These are phyloP conservation scores for Gelatoporia subvermispora DNA, from an alignment of 768 basidiomycete species.

Conservation along the genomic window DNA sequence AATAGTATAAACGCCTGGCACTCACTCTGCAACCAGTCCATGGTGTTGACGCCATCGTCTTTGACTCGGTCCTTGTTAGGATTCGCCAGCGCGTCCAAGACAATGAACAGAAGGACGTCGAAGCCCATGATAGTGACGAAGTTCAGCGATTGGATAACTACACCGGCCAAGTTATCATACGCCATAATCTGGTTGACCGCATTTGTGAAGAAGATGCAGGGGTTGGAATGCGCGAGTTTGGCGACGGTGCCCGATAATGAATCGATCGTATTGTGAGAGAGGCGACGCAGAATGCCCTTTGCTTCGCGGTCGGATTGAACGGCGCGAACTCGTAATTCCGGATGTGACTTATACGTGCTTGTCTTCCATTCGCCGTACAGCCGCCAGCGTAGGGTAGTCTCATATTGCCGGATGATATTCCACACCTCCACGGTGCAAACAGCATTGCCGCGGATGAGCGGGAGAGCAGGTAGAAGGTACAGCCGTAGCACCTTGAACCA, in stretches of 20 bases:
- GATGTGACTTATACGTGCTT: slow-evolving; percentile 63
- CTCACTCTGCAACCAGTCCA: slow-evolving; percentile 91
- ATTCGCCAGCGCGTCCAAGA: slow-evolving; percentile 84
- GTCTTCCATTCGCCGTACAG: slow-evolving; percentile 96
- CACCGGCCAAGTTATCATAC: slow-evolving; percentile 88
- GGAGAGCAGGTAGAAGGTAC: slow-evolving; percentile 82
- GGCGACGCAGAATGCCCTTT: slow-evolving; percentile 82
- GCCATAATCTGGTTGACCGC: slow-evolving; percentile 93
- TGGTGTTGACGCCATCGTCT: slow-evolving; percentile 85
- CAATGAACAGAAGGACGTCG: slow-evolving; percentile 84
- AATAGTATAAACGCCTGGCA: slow-evolving; percentile 13
- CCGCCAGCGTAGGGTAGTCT: slow-evolving; percentile 77
- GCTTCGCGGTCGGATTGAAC: slow-evolving; percentile 85
- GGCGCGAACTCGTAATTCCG: slow-evolving; percentile 73
- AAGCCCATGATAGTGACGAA: slow-evolving; percentile 92
- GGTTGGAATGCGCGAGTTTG: slow-evolving; percentile 92
- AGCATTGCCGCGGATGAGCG: slow-evolving; percentile 80
- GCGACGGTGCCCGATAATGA: slow-evolving; percentile 83
- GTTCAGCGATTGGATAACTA: slow-evolving; percentile 84
- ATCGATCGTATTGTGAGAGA: slow-evolving; percentile 81
- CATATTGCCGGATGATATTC: slow-evolving; percentile 79
- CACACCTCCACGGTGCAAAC: slow-evolving; percentile 90
- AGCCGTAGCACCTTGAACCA: slow-evolving; percentile 81
- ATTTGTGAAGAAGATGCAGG: slow-evolving; percentile 83
- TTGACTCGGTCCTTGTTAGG: slow-evolving; percentile 79